phyloP scores from a whole-genome alignment of 768 basidiomycete species.

The Cystobasidium ongulense region DNA sequence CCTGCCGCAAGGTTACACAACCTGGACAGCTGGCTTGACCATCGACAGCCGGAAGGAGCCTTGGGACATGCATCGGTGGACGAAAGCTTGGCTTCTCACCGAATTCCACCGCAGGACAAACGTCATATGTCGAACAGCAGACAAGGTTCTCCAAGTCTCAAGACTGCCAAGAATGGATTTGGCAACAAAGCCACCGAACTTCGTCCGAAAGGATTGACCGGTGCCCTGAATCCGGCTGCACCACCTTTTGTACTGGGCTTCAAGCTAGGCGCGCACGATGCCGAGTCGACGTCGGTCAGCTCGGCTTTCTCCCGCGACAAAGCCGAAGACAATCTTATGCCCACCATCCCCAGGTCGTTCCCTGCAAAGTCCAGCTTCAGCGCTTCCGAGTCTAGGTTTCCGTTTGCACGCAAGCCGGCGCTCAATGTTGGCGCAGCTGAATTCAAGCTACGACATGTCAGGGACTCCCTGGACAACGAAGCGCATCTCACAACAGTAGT shows the following conservation, averaged over 20 bases:
- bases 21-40: slow-evolving; percentile 18
- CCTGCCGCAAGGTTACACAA: neutral
- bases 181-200: too few species aligned
- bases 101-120: too few species aligned
- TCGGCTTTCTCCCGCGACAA: neutral
- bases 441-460: neutral
- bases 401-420: neutral
- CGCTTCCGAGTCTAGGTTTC: neutral
- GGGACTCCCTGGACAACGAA: too few species aligned
- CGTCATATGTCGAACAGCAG: too few species aligned
- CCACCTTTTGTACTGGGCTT: neutral
- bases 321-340: neutral
- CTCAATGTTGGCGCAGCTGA: slow-evolving; percentile 5
- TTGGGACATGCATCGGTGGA: too few species aligned
- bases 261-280: neutral
- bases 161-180: neutral
- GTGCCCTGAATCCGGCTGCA: neutral
- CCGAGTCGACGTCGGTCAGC: neutral
- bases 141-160: too few species aligned
- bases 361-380: neutral
- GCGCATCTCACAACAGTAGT: neutral
- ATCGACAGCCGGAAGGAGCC: neutral
- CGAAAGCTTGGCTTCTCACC: too few species aligned
- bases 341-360: neutral
- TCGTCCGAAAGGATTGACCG: too few species aligned